phyloP scores from a whole-genome alignment of 495 filamentous ascomycete species.

The Delitschia confertaspora region DNA sequence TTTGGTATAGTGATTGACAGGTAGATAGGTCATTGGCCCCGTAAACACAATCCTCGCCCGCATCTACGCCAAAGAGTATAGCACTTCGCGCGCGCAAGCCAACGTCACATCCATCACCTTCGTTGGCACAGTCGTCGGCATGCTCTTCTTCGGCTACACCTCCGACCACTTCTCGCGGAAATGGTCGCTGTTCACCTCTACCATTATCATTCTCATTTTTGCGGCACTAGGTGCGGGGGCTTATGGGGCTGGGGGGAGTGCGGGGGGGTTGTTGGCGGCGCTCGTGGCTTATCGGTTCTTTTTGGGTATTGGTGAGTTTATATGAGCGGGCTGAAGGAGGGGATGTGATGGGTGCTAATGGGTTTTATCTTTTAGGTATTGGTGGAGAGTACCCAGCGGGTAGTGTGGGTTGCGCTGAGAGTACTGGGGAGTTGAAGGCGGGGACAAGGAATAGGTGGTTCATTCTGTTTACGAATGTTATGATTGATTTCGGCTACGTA shows the following conservation, averaged over 20 bases:
- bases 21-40: constrained; percentile 63
- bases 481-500: constrained; percentile 77
- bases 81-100: constrained; percentile 52
- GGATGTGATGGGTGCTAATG: not conserved
- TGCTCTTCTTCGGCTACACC: constrained; percentile 72
- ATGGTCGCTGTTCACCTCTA: constrained; percentile 70
- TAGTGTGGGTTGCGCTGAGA: constrained; percentile 74
- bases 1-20: constrained; percentile 2
- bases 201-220: constrained; percentile 74
- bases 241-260: constrained; percentile 56
- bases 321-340: too few species aligned
- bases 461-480: constrained; percentile 84
- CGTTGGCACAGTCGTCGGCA: constrained; percentile 78
- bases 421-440: constrained; percentile 66
- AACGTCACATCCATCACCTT: constrained; percentile 77
- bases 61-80: constrained; percentile 59
- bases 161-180: constrained; percentile 78
- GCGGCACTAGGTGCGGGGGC: constrained; percentile 68
- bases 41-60: constrained; percentile 60
- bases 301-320: constrained; percentile 46
- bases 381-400: constrained; percentile 85
- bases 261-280: constrained; percentile 65
- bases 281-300: constrained; percentile 82
- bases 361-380: constrained; percentile 31
- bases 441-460: constrained; percentile 87